phyloP scores from a whole-genome alignment of 1,284 basidiomycete species.

The Cutaneotrichosporon dermatis region DNA sequence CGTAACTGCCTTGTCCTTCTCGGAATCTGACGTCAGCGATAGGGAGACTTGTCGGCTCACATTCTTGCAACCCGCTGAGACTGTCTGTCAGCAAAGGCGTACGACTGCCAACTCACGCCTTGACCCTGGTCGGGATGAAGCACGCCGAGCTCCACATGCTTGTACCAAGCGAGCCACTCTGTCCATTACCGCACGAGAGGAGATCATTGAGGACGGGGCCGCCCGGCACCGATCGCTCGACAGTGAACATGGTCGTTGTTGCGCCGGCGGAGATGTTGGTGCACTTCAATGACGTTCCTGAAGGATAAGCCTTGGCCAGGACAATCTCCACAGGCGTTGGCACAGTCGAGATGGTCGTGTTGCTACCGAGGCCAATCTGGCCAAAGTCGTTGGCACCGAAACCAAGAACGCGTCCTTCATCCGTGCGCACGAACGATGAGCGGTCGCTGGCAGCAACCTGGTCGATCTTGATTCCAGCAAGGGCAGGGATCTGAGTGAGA shows the following conservation, averaged over 20 bases:
- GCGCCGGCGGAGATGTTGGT: conserved; percentile 62
- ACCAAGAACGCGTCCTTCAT: conserved; percentile 71
- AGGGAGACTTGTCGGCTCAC: conserved; percentile 51
- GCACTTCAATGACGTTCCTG: conserved; percentile 60
- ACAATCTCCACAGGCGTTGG: conserved; percentile 81
- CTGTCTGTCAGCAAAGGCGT: conserved; percentile 12
- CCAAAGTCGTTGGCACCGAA: conserved; percentile 85
- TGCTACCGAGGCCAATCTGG: conserved; percentile 74
- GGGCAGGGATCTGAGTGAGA: conserved; percentile 73
- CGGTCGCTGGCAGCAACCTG: conserved; percentile 71
- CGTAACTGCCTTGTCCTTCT: conserved; percentile 58
- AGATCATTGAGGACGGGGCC: conserved; percentile 58
- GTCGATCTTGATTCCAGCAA: conserved; percentile 61
- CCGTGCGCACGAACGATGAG: conserved; percentile 68
- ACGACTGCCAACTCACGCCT: conserved; percentile 51
- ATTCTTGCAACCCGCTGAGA: conserved; percentile 78
- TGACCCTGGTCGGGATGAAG: conserved; percentile 67
- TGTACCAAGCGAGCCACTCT: conserved; percentile 78
- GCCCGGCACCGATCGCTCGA: conserved; percentile 54
- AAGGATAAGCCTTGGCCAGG: conserved; percentile 55
- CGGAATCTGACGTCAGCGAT: conserved; percentile 57
- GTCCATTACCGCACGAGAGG: conserved; percentile 74
- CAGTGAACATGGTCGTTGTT: conserved; percentile 62
- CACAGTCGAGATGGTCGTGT: conserved; percentile 65
- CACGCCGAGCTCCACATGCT: conserved; percentile 71